Evolutionary conservation across 495 filamentous ascomycete species (phyloP).

Genomic region (Daldinia grandis): DNA sequence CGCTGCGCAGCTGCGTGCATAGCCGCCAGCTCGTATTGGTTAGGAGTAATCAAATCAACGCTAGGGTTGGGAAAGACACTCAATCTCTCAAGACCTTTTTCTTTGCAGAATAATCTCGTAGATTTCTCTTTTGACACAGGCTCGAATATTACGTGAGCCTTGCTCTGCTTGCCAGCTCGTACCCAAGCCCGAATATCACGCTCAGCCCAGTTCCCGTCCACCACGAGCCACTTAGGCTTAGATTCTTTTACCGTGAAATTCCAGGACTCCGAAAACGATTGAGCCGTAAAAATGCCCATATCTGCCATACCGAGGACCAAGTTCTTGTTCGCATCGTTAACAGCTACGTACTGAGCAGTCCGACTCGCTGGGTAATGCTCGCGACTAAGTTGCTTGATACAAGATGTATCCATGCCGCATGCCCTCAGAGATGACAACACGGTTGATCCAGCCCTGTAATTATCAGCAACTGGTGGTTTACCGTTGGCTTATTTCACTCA

Average conservation of each 20-base stretch:
- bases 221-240: slow-evolving; percentile 75
- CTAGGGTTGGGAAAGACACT: slow-evolving; percentile 66
- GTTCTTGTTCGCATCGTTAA: slow-evolving; percentile 85
- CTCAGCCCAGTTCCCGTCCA: slow-evolving; percentile 84
- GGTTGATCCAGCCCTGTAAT: slow-evolving; percentile 67
- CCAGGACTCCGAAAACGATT: slow-evolving; percentile 63
- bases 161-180: slow-evolving; percentile 58
- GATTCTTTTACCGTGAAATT: slow-evolving; percentile 62
- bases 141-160: slow-evolving; percentile 78
- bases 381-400: slow-evolving; percentile 64
- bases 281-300: slow-evolving; percentile 80
- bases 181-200: slow-evolving; percentile 70
- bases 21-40: slow-evolving; percentile 77
- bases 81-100: slow-evolving; percentile 45
- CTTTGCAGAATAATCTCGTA: slow-evolving; percentile 66
- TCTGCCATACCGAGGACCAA: slow-evolving; percentile 91
- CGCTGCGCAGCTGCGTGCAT: slow-evolving; percentile 74
- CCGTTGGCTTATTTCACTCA: slow-evolving; percentile 39
- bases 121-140: slow-evolving; percentile 89
- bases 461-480: not conserved
- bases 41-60: slow-evolving; percentile 80
- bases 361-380: slow-evolving; percentile 58
- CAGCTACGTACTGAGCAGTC: slow-evolving; percentile 89
- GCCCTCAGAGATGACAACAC: slow-evolving; percentile 68
- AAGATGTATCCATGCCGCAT: slow-evolving; percentile 69